Percentiles rank a stretch among this genome's conserved stretches.
These are phyloP conservation scores for Syzygium oleosum DNA, from an alignment of 345 rosid species.

Conservation along the genomic window DNA sequence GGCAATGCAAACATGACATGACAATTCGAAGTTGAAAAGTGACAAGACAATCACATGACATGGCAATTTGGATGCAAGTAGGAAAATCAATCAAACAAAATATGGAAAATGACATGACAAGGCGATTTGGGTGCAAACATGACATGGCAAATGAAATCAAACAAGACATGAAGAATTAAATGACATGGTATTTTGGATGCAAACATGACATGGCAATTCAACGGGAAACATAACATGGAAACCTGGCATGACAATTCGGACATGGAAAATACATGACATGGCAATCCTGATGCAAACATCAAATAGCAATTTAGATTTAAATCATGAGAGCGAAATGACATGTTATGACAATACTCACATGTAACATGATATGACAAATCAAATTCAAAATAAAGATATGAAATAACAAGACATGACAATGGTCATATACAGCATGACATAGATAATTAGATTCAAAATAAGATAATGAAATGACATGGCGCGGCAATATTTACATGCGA, in stretches of 20 bases:
- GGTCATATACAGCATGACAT: too few relatives aligned
- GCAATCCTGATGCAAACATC: not conserved
- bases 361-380: too few relatives aligned
- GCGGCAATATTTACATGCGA: too few relatives aligned
- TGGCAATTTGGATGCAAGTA: not conserved
- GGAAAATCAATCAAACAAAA: not conserved
- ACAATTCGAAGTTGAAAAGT: not conserved
- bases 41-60: not conserved
- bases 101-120: accelerated
- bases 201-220: not conserved
- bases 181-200: not conserved
- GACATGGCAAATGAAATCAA: not conserved
- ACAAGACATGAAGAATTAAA: not conserved
- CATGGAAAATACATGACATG: not conserved
- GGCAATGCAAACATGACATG: not conserved
- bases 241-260: too few relatives aligned
- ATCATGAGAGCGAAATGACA: too few relatives aligned
- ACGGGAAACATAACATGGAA: not conserved
- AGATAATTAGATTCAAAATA: too few relatives aligned
- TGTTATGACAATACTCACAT: too few relatives aligned
- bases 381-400: too few relatives aligned
- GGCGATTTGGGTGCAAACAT: not conserved
- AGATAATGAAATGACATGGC: too few relatives aligned
- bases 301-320: not conserved
- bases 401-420: too few relatives aligned